Conservation (phyloP, 371 early-diverging fungal genomes). For the Apophysomyces sp. region DNA sequence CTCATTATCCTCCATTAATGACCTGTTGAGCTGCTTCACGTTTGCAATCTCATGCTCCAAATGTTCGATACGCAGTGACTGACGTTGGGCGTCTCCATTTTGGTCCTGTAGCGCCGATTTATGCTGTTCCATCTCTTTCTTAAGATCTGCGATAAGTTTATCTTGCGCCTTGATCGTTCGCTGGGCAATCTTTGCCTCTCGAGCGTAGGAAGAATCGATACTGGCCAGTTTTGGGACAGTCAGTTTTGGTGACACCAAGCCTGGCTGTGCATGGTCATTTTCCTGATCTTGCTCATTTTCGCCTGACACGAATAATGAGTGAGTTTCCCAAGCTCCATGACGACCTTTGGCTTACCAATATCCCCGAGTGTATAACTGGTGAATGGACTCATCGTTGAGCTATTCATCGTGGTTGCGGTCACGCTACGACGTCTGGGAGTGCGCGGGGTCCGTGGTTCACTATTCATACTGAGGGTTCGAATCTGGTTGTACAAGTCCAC, state of each 20-base stretch:
- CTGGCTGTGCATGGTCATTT: not conserved
- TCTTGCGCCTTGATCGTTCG: conserved; percentile 55
- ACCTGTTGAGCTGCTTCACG: conserved; percentile 66
- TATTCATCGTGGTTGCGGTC: conserved; percentile 23
- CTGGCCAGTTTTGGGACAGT: conserved; percentile 34
- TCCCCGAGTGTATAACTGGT: conserved; percentile 28
- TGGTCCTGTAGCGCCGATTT: conserved; percentile 39
- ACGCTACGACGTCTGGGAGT: conserved; percentile 45
- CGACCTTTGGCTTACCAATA: conserved; percentile 28
- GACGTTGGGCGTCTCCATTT: conserved; percentile 33
- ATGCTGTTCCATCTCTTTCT: conserved; percentile 38
- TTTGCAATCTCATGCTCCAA: conserved; percentile 62
- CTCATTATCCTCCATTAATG: conserved; percentile 84
- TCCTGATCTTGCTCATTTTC: conserved; percentile 8
- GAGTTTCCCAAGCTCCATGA: no score
- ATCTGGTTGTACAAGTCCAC: conserved; percentile 50
- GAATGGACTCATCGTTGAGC: conserved; percentile 29
- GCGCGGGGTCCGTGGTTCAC: conserved; percentile 44
- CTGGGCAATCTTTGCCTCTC: conserved; percentile 53
- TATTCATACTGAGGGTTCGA: conserved; percentile 27
- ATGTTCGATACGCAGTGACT: conserved; percentile 43
- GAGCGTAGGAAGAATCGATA: conserved; percentile 44
- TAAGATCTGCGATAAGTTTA: conserved; percentile 42
- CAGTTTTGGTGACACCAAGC: conserved; percentile 22
- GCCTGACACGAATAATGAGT: conserved; percentile 1